These are phyloP conservation scores for Pascua guehoae DNA, from an alignment of 1,284 basidiomycete genomes.

Conservation along the genomic window DNA sequence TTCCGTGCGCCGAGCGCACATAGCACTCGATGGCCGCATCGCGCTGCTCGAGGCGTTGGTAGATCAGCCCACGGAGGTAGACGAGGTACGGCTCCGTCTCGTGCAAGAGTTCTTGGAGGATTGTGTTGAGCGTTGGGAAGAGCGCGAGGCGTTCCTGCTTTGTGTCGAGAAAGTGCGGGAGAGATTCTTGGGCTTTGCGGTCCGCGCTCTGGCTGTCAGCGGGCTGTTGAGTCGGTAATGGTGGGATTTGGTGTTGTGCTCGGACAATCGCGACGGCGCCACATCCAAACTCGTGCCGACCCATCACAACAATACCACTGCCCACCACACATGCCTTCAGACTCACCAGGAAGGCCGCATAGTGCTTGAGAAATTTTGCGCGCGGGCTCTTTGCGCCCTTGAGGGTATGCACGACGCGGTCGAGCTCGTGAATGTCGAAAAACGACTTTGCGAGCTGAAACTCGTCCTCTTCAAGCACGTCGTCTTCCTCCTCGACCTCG, in stretches of 20 bases:
- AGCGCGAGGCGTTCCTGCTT: constrained; percentile 63
- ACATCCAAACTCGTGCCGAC: too few species aligned
- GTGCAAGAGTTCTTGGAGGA: constrained; percentile 61
- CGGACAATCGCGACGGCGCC: too few species aligned
- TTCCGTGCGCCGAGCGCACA: constrained; percentile 70
- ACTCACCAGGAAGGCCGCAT: constrained; percentile 80
- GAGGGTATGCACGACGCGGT: constrained; percentile 67
- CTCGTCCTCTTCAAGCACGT: constrained; percentile 54
- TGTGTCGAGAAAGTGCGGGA: constrained; percentile 57
- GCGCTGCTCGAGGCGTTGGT: constrained; percentile 69
- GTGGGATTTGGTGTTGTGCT: constrained; percentile 20
- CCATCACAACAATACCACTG: constrained; percentile 5
- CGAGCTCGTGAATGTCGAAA: constrained; percentile 74
- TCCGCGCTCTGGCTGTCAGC: constrained; percentile 44
- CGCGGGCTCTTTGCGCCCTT: constrained; percentile 63
- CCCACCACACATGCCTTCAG: neutral
- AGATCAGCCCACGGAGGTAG: constrained; percentile 70
- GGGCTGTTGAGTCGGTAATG: constrained; percentile 1
- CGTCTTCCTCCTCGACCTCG: constrained; percentile 61
- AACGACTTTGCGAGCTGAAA: constrained; percentile 70
- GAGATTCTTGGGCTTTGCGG: constrained; percentile 48
- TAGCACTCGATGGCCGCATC: constrained; percentile 82
- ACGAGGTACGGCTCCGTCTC: constrained; percentile 74
- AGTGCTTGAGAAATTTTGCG: constrained; percentile 71
- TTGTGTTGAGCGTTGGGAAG: constrained; percentile 62